Evolutionary conservation across 2,329 filamentous ascomycete species (phyloP).

Genomic region (Ophiocordyceps robertsii): DNA sequence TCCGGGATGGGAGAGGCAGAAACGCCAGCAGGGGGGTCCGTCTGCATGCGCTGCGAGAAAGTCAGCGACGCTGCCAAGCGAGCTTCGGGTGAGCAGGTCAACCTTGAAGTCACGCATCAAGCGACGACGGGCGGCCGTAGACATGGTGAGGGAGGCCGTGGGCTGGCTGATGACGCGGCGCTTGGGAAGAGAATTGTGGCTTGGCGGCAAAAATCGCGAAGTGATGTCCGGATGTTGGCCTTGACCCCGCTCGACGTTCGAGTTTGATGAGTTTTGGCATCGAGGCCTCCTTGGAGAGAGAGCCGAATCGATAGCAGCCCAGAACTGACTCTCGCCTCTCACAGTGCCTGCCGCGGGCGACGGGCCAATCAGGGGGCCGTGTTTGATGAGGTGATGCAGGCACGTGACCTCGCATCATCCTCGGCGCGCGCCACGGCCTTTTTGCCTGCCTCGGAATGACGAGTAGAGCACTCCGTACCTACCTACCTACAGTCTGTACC

Average conservation of each 20-base stretch:
- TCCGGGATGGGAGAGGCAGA: conserved; percentile 92
- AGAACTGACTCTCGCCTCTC: too few species aligned
- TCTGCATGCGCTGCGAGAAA: conserved; percentile 78
- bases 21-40: conserved; percentile 90
- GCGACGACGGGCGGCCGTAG: conserved; percentile 85
- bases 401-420: conserved; percentile 2
- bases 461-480: too few species aligned
- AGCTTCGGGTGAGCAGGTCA: conserved; percentile 8
- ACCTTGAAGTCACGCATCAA: conserved; percentile 99
- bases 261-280: neutral
- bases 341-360: too few species aligned
- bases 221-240: neutral
- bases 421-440: too few species aligned
- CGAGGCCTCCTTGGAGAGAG: neutral
- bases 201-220: neutral
- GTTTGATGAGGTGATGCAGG: neutral
- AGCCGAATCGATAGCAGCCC: too few species aligned
- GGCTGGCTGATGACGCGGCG: conserved; percentile 1
- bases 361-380: too few species aligned
- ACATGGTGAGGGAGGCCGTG: conserved; percentile 34
- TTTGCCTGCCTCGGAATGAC: too few species aligned
- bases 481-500: too few species aligned
- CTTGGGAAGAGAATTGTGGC: neutral
- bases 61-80: conserved; percentile 4
- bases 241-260: too few species aligned